Percentiles rank a stretch among this genome's conserved stretches.
Conservation (phyloP, 495 filamentous ascomycete genomes). For the Xylaria flabelliformis region DNA sequence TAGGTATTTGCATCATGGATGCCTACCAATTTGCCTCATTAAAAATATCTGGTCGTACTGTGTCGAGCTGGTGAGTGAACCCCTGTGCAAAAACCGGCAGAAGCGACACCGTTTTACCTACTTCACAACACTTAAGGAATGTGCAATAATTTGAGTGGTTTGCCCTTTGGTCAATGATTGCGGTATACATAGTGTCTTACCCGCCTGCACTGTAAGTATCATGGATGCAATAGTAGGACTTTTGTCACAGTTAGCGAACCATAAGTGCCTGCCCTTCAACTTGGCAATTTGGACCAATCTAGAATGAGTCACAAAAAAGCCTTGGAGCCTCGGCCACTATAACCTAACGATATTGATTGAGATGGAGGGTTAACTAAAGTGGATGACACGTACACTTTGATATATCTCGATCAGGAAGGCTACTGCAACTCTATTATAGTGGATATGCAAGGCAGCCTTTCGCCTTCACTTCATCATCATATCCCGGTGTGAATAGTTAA, state of each 20-base stretch:
- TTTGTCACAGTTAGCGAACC: slow-evolving; percentile 21
- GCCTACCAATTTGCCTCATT: neutral
- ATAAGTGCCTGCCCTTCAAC: neutral
- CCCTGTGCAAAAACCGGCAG: slow-evolving; percentile 3
- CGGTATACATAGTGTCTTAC: slow-evolving; percentile 7
- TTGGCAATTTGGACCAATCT: slow-evolving; percentile 16
- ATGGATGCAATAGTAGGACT: slow-evolving; percentile 15
- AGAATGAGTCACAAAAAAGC: slow-evolving; percentile 21
- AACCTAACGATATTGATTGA: neutral
- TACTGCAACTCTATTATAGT: neutral
- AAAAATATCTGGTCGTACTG: neutral
- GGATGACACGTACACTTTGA: neutral
- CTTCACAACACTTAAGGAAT: slow-evolving; percentile 5
- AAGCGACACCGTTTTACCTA: slow-evolving; percentile 9
- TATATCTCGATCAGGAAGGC: slow-evolving; percentile 17
- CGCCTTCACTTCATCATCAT: neutral
- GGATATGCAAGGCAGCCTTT: slow-evolving; percentile 18
- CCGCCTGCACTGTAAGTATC: slow-evolving; percentile 23
- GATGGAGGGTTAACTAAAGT: neutral
- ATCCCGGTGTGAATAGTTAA: slow-evolving; percentile 19
- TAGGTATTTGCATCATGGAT: neutral
- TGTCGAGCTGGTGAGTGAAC: slow-evolving; percentile 7
- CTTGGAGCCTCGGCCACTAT: slow-evolving; percentile 5
- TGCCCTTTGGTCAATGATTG: neutral
- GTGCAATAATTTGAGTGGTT: neutral